Evolutionary conservation across 2,329 filamentous ascomycete species (phyloP).

Genomic region (Penicillium olsonii): DNA sequence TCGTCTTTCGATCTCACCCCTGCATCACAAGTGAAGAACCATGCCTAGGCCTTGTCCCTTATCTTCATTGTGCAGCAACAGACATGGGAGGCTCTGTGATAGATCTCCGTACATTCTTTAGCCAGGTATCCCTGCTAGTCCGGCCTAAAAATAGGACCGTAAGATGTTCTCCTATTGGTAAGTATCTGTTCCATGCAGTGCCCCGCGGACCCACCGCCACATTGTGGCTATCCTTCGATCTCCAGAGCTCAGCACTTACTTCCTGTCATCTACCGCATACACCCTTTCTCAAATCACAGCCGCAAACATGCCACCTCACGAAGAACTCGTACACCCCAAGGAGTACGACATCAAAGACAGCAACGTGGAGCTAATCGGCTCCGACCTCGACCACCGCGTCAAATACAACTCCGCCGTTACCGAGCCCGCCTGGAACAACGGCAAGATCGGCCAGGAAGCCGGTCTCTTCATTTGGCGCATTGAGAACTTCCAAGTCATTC

Average conservation of each 20-base stretch:
- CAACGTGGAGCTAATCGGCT: slow-evolving; percentile 67
- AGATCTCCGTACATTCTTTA: background rate
- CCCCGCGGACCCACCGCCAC: slow-evolving; percentile 11
- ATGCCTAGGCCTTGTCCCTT: too few relatives aligned
- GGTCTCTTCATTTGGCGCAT: slow-evolving; percentile 68
- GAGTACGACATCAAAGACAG: slow-evolving; percentile 69
- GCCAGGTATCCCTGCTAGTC: background rate
- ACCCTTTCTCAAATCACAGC: too few relatives aligned
- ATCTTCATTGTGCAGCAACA: background rate
- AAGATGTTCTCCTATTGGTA: slow-evolving; percentile 1
- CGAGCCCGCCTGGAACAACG: slow-evolving; percentile 68
- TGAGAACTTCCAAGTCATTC: slow-evolving; percentile 65
- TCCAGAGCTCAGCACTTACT: background rate
- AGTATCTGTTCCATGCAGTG: slow-evolving; percentile 1
- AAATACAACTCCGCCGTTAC: slow-evolving; percentile 66
- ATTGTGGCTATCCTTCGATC: background rate
- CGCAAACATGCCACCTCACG: slow-evolving; percentile 59
- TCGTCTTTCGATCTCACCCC: too few relatives aligned
- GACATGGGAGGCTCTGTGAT: background rate
- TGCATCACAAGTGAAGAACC: too few relatives aligned
- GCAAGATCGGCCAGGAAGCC: slow-evolving; percentile 52
- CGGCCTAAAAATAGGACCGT: slow-evolving; percentile 8
- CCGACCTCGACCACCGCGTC: slow-evolving; percentile 65
- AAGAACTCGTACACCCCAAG: slow-evolving; percentile 63
- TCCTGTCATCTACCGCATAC: background rate